phyloP scores from a whole-genome alignment of 768 basidiomycete genomes.

The Termitomyces bulborhizus region DNA sequence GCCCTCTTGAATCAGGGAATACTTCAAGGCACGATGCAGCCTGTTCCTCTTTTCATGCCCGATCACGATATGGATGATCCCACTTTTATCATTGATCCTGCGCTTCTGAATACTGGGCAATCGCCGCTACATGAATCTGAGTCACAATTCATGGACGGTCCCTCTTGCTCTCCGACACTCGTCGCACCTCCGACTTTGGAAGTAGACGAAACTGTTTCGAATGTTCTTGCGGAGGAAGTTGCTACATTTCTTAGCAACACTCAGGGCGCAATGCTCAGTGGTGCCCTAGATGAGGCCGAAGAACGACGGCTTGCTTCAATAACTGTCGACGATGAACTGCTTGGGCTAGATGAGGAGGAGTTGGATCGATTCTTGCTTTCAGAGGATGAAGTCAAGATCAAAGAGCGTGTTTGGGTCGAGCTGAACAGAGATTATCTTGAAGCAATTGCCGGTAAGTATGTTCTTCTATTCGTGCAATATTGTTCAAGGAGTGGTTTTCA shows the following conservation, averaged over 20 bases:
- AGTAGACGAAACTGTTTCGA: conserved; percentile 57
- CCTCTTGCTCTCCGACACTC: conserved; percentile 10
- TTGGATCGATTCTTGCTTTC: conserved; percentile 73
- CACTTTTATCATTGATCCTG: conserved; percentile 49
- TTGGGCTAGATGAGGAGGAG: conserved; percentile 87
- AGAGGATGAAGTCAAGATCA: conserved; percentile 78
- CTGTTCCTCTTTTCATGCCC: conserved; percentile 38
- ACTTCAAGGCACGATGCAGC: conserved; percentile 45
- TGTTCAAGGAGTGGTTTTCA: background rate
- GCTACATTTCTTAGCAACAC: conserved; percentile 55
- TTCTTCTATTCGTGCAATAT: conserved; percentile 8
- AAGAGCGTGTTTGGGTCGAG: conserved; percentile 92
- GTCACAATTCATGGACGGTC: background rate
- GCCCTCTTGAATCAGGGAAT: conserved; percentile 62
- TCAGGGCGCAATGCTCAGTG: conserved; percentile 51
- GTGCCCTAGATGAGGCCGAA: conserved; percentile 65
- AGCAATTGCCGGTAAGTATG: conserved; percentile 66
- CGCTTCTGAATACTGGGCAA: conserved; percentile 27
- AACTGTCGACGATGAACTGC: conserved; percentile 52
- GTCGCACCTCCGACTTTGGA: conserved; percentile 25
- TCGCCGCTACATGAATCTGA: background rate
- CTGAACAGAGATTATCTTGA: conserved; percentile 88
- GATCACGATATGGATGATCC: conserved; percentile 37
- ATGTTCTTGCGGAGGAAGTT: conserved; percentile 65
- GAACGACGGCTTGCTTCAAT: conserved; percentile 51